phyloP scores from a whole-genome alignment of 306 rosid species.

The Pueraria montana region DNA sequence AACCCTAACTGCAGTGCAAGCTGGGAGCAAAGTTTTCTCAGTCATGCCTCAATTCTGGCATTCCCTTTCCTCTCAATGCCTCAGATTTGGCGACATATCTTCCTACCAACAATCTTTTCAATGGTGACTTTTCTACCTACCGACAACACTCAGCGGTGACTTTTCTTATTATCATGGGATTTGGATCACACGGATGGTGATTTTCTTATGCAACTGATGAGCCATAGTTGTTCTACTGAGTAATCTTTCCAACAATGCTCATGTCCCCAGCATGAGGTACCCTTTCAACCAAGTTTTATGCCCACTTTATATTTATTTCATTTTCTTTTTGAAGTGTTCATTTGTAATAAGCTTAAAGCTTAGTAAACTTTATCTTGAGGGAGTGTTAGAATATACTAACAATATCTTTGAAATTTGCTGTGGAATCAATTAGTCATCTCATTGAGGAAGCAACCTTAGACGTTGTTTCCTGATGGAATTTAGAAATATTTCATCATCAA shows the following conservation, averaged over 20 bases:
- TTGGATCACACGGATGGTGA: neutral
- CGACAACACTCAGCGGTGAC: neutral
- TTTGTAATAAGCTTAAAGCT: neutral
- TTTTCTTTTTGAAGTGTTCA: neutral
- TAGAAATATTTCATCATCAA: conserved; percentile 31
- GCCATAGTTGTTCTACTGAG: neutral
- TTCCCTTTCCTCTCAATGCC: neutral
- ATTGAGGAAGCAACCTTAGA: neutral
- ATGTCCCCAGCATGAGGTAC: neutral
- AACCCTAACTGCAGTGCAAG: neutral
- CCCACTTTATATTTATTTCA: neutral
- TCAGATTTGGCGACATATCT: neutral
- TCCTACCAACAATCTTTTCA: neutral
- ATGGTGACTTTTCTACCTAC: neutral
- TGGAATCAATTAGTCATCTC: neutral
- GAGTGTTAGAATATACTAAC: neutral
- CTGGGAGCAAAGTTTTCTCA: neutral
- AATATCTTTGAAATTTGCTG: neutral
- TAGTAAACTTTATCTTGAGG: neutral
- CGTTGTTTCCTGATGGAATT: neutral
- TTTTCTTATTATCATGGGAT: neutral
- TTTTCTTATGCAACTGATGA: neutral
- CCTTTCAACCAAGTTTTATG: no score
- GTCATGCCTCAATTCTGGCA: neutral
- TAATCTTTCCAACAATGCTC: neutral